phyloP scores from a whole-genome alignment of 768 basidiomycete genomes.

The Termitomyces eurrhizus region DNA sequence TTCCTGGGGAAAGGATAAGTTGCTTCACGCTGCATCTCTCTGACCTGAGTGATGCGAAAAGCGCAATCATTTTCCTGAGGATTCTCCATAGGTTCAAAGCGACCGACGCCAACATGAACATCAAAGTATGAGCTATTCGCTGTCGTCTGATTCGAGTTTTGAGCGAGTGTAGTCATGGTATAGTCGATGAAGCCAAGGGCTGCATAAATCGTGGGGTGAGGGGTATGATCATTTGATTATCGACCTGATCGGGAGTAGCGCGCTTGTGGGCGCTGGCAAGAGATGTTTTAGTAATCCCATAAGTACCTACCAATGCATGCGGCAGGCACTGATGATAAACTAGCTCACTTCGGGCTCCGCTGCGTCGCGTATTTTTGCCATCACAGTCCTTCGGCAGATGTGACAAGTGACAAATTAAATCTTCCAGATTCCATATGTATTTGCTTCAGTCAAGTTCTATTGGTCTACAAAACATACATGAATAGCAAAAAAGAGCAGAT shows the following conservation, averaged over 20 bases:
- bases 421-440: too few relatives aligned
- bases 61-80: not conserved
- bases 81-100: not conserved
- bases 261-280: not conserved
- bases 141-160: not conserved
- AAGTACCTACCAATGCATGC: too few relatives aligned
- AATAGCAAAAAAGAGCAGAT: too few relatives aligned
- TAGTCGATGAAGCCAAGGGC: not conserved
- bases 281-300: not conserved
- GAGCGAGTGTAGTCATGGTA: not conserved
- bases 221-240: constrained; percentile 1
- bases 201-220: not conserved
- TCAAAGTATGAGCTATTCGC: not conserved
- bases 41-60: not conserved
- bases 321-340: too few relatives aligned
- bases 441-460: too few relatives aligned
- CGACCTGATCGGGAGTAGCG: constrained; percentile 1
- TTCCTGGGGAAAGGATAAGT: not conserved
- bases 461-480: too few relatives aligned
- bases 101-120: not conserved
- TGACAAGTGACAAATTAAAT: too few relatives aligned
- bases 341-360: too few relatives aligned
- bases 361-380: too few relatives aligned
- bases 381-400: too few relatives aligned
- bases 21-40: not conserved